Percentiles rank a stretch among this genome's conserved stretches.
Conservation (phyloP, 108 stramenopile genomes). For the Nitzschia palea region DNA sequence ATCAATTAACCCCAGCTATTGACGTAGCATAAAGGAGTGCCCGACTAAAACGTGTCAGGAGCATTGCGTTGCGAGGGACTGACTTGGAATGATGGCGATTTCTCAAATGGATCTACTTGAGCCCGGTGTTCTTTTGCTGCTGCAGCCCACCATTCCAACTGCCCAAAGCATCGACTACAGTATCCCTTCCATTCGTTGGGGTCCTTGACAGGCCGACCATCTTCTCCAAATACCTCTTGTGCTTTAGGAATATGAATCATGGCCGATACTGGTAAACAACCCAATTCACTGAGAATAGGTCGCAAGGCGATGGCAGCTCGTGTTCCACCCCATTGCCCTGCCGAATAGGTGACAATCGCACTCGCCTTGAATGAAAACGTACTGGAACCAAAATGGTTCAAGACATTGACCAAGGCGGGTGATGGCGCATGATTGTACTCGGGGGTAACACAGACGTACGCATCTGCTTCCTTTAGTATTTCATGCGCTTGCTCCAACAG, state of each 20-base stretch:
- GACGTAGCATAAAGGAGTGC: too few relatives aligned
- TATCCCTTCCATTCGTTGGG: slow-evolving; percentile 52
- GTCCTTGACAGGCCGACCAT: slow-evolving; percentile 42
- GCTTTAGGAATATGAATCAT: slow-evolving; percentile 74
- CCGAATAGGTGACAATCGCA: slow-evolving; percentile 76
- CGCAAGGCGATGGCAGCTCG: slow-evolving; percentile 64
- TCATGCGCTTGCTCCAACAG: slow-evolving; percentile 35
- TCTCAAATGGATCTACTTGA: slow-evolving; percentile 52
- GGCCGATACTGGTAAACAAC: slow-evolving; percentile 76
- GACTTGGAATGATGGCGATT: slow-evolving; percentile 45
- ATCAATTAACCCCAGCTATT: too few relatives aligned
- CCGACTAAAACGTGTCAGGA: slow-evolving; percentile 30
- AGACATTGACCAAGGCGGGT: slow-evolving; percentile 65
- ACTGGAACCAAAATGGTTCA: slow-evolving; percentile 79
- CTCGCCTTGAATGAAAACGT: slow-evolving; percentile 70
- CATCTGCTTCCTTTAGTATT: slow-evolving; percentile 56
- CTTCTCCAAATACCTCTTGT: slow-evolving; percentile 53
- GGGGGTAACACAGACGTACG: slow-evolving; percentile 74
- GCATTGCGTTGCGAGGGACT: slow-evolving; percentile 67
- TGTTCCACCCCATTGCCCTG: slow-evolving; percentile 82
- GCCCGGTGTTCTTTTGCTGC: slow-evolving; percentile 53
- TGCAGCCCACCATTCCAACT: slow-evolving; percentile 81
- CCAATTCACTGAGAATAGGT: slow-evolving; percentile 69
- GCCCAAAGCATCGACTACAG: slow-evolving; percentile 57
- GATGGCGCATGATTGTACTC: slow-evolving; percentile 85